Conservation (phyloP, 164 flowering plant species). For the Liquidambar formosana region DNA sequence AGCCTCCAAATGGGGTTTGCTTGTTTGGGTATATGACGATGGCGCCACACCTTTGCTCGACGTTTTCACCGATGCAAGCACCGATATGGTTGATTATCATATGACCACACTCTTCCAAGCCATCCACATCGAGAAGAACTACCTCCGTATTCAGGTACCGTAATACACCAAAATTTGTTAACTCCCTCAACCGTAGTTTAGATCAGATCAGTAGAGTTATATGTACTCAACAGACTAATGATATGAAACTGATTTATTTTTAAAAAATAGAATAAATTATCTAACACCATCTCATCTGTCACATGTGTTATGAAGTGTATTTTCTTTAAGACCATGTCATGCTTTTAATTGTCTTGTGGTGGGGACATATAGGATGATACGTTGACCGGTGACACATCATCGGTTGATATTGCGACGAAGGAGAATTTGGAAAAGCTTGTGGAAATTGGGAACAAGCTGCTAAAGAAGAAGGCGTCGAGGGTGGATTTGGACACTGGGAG, state of each 20-base stretch:
- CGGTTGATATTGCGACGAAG: conserved; percentile 39
- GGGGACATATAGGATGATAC: conserved; percentile 40
- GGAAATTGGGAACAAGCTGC: conserved; percentile 34
- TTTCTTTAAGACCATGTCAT: neutral
- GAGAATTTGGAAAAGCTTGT: conserved; percentile 42
- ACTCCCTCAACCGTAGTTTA: no score
- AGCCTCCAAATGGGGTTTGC: conserved; percentile 49
- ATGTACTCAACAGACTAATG: no score
- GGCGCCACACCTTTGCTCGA: conserved; percentile 44
- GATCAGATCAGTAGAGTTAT: no score
- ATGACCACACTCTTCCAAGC: conserved; percentile 45
- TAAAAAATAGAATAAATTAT: no score
- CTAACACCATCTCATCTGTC: no score
- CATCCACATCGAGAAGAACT: conserved; percentile 31
- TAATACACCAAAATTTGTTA: no score
- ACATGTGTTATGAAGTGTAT: no score
- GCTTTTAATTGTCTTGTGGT: neutral
- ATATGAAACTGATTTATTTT: no score
- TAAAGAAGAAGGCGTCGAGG: conserved; percentile 46
- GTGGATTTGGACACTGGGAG: conserved; percentile 49
- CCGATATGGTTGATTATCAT: conserved; percentile 62
- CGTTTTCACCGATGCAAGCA: conserved; percentile 40
- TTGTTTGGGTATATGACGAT: conserved; percentile 40
- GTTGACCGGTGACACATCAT: conserved; percentile 38
- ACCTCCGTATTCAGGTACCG: conserved; percentile 56